These are phyloP conservation scores for Acanthamoeba lenticulata DNA, from an alignment of 208 protist species.

Conservation along the genomic window DNA sequence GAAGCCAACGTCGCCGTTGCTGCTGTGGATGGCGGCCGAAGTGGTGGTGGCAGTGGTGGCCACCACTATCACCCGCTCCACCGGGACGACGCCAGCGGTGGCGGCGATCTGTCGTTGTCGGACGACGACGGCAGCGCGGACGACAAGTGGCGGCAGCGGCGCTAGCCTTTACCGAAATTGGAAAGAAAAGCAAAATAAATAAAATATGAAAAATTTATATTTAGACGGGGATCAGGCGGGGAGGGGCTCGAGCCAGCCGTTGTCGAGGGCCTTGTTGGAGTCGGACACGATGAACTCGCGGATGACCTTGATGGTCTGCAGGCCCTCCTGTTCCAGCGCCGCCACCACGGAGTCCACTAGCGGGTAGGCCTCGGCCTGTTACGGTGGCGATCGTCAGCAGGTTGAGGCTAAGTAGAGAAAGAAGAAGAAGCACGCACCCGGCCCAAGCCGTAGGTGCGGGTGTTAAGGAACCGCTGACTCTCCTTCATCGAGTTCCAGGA, in stretches of 20 bases:
- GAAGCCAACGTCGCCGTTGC: no score
- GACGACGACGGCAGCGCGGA: no score
- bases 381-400: neutral
- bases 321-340: neutral
- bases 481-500: neutral
- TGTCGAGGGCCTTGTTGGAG: constrained; percentile 25
- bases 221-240: neutral
- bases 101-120: neutral
- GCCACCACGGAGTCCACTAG: neutral
- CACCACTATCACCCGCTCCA: no score
- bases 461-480: constrained; percentile 38
- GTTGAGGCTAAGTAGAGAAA: neutral
- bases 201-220: no score
- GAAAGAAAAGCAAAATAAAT: no score
- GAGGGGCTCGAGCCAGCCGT: constrained; percentile 27
- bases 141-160: neutral
- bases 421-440: neutral
- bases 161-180: no score
- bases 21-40: no score
- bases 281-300: constrained; percentile 7
- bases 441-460: constrained; percentile 17
- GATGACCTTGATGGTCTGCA: constrained; percentile 48
- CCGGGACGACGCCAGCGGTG: neutral
- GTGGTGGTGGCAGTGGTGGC: no score
- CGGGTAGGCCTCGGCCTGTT: neutral